Conservation (phyloP, 768 basidiomycete species). For the Mycena epipterygia region DNA sequence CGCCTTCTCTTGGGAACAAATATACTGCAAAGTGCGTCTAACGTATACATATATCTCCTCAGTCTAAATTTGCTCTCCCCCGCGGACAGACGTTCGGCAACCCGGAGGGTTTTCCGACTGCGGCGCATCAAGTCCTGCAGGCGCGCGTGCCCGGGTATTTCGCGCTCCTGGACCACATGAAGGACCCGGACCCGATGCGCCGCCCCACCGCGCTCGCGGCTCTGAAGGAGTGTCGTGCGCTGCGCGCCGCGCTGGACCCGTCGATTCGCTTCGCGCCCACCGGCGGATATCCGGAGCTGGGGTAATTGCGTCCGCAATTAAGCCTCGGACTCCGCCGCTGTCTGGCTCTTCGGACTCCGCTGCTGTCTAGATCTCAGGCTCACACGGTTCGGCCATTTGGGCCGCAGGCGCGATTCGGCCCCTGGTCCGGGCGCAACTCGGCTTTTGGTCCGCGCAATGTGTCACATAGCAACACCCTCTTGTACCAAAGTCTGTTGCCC, state of each 20-base stretch:
- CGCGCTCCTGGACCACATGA: slow-evolving; percentile 28
- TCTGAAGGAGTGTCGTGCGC: slow-evolving; percentile 5
- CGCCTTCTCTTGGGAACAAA: slow-evolving; percentile 32
- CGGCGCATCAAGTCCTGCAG: slow-evolving; percentile 27
- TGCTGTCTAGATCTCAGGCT: no score
- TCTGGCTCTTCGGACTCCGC: no score
- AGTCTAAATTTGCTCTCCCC: slow-evolving; percentile 3
- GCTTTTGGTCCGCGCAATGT: no score
- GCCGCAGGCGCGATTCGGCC: neutral
- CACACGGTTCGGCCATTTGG: neutral
- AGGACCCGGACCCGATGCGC: slow-evolving; percentile 24
- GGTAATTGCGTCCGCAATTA: neutral
- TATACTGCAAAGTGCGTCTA: slow-evolving; percentile 31
- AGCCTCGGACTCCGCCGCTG: neutral
- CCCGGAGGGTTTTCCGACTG: slow-evolving; percentile 24
- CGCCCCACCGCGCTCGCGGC: slow-evolving; percentile 21
- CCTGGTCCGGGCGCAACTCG: no score
- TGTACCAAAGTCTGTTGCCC: no score
- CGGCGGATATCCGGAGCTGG: slow-evolving; percentile 21
- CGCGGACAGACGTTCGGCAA: slow-evolving; percentile 35
- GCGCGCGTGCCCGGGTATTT: slow-evolving; percentile 24
- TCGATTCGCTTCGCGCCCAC: slow-evolving; percentile 23
- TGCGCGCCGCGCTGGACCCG: slow-evolving; percentile 10
- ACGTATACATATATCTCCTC: neutral
- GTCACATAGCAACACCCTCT: no score